Conservation (phyloP, 805 yeast genomes). For the Sugiyamaella chiloensis region DNA sequence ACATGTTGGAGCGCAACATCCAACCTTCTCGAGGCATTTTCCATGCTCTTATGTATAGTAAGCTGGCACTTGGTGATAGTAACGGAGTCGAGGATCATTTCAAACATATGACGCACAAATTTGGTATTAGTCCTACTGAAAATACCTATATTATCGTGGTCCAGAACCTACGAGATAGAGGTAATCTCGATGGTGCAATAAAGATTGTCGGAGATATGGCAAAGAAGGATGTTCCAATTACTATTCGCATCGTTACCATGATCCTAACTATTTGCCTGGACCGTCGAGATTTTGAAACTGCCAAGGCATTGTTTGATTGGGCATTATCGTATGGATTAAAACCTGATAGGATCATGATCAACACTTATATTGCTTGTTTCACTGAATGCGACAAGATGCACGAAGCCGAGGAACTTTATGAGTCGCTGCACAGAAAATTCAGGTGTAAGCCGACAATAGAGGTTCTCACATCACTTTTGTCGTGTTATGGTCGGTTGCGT, state of each 20-base stretch:
- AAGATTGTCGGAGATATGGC: slow-evolving; percentile 25
- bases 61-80: slow-evolving; percentile 38
- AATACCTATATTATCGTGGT: slow-evolving; percentile 38
- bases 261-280: slow-evolving; percentile 30
- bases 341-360: slow-evolving; percentile 31
- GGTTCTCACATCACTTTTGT: slow-evolving; percentile 26
- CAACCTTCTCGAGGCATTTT: slow-evolving; percentile 45
- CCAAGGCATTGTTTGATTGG: slow-evolving; percentile 27
- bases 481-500: slow-evolving; percentile 22
- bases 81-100: slow-evolving; percentile 39
- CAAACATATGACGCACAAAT: slow-evolving; percentile 32
- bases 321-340: slow-evolving; percentile 23
- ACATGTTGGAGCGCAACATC: slow-evolving; percentile 45
- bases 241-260: slow-evolving; percentile 25
- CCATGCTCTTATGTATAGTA: slow-evolving; percentile 45
- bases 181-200: slow-evolving; percentile 37
- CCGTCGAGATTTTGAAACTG: slow-evolving; percentile 28
- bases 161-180: slow-evolving; percentile 36
- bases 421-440: slow-evolving; percentile 21
- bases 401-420: slow-evolving; percentile 33
- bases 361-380: slow-evolving; percentile 33
- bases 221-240: slow-evolving; percentile 21
- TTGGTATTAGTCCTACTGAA: slow-evolving; percentile 30
- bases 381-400: slow-evolving; percentile 31
- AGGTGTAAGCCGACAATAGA: slow-evolving; percentile 20